Conservation (phyloP, 2,329 filamentous ascomycete species). For the Zasmidium citrigriseum region DNA sequence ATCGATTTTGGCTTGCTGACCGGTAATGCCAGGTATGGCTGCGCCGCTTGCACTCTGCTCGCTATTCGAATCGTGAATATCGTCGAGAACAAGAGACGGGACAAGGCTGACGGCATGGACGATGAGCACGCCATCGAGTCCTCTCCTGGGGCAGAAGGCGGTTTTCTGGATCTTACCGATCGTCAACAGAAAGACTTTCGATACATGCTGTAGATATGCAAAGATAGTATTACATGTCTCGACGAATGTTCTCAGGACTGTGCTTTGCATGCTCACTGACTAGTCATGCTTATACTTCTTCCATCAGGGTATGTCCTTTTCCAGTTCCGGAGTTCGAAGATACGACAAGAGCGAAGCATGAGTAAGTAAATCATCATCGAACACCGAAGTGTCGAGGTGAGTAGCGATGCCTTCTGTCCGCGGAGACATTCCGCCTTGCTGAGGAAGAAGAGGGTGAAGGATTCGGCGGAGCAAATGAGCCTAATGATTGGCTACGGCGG, state of each 20-base stretch:
- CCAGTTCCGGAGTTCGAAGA: no score
- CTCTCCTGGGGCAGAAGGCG: not conserved
- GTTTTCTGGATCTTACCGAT: constrained; percentile 6
- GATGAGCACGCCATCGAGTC: not conserved
- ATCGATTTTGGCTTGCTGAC: no score
- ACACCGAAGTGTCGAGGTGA: no score
- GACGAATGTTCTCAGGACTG: no score
- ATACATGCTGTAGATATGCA: constrained; percentile 1
- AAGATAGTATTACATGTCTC: not conserved
- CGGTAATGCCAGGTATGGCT: not conserved
- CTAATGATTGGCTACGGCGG: not conserved
- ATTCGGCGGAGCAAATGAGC: not conserved
- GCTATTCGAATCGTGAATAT: constrained; percentile 1
- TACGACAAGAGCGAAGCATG: no score
- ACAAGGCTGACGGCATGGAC: not conserved
- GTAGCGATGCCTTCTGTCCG: no score
- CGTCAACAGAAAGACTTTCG: constrained; percentile 3
- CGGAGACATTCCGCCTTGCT: not conserved
- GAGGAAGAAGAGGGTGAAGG: not conserved
- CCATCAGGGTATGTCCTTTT: no score
- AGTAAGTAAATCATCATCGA: no score
- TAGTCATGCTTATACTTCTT: no score
- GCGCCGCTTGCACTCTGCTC: not conserved
- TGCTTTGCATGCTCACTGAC: no score
- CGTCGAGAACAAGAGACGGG: constrained; percentile 2